These are phyloP conservation scores for Neoscytalidium dimidiatum DNA, from an alignment of 2,329 filamentous ascomycete genomes.

Conservation along the genomic window DNA sequence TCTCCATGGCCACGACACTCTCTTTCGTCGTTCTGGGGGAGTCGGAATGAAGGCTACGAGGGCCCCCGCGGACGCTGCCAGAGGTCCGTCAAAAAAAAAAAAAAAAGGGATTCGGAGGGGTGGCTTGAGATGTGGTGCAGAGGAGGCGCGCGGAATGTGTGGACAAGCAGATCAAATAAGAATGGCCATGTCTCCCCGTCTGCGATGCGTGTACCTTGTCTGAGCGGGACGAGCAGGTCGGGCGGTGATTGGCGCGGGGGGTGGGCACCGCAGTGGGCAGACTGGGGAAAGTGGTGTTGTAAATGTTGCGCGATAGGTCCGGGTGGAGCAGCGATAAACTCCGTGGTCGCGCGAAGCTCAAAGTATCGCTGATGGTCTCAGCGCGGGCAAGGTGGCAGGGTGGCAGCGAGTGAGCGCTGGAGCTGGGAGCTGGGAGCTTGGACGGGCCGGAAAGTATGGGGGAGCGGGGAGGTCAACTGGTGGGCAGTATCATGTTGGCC, in stretches of 20 bases:
- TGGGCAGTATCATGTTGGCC: neutral
- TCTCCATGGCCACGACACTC: slow-evolving; percentile 19
- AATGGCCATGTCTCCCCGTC: neutral
- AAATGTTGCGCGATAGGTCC: slow-evolving; percentile 1
- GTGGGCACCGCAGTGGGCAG: neutral
- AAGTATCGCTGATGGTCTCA: neutral
- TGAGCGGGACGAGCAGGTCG: neutral
- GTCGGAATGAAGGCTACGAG: neutral
- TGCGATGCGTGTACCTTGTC: neutral
- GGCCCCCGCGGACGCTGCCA: neutral
- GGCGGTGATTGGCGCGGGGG: neutral
- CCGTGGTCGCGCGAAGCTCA: neutral
- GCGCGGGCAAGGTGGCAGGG: neutral
- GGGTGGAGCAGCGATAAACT: neutral
- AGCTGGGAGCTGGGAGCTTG: neutral
- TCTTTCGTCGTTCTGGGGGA: neutral
- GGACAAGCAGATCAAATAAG: slow-evolving; percentile 7
- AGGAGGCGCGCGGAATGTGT: neutral
- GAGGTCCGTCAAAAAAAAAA: no score
- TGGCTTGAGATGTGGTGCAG: neutral
- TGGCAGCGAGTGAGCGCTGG: neutral
- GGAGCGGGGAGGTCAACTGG: slow-evolving; percentile 1
- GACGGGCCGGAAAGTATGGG: slow-evolving; percentile 6
- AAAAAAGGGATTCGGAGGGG: neutral
- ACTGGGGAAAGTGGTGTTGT: slow-evolving; percentile 4